phyloP scores from a whole-genome alignment of 2,329 filamentous ascomycete species.

The Fusarium sp. region DNA sequence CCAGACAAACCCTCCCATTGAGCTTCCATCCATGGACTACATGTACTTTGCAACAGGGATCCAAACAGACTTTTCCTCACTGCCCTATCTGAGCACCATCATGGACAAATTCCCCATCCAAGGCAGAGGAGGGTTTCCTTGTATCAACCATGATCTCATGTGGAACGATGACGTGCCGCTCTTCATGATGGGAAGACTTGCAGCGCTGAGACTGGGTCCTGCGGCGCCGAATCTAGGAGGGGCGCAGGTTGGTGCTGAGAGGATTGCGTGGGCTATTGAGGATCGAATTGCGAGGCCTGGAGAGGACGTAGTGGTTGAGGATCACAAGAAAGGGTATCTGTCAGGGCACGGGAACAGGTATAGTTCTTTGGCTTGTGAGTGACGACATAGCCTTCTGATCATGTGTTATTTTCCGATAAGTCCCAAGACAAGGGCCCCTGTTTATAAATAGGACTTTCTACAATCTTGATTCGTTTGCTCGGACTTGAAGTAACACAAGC shows the following conservation, averaged over 20 bases:
- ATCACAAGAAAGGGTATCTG: constrained; percentile 44
- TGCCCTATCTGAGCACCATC: constrained; percentile 72
- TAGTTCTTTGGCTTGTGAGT: constrained; percentile 44
- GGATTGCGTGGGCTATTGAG: constrained; percentile 76
- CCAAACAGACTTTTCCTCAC: constrained; percentile 67
- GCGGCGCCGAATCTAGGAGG: constrained; percentile 80
- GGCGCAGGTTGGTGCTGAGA: constrained; percentile 76
- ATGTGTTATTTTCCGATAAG: not conserved
- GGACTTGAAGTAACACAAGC: not conserved
- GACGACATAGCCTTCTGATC: not conserved
- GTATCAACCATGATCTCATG: constrained; percentile 79
- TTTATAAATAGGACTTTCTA: not conserved
- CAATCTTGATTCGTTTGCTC: not conserved
- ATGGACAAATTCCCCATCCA: constrained; percentile 69
- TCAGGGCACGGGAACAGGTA: constrained; percentile 54
- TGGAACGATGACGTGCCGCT: constrained; percentile 79
- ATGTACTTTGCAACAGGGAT: constrained; percentile 82
- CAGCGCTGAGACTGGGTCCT: constrained; percentile 74
- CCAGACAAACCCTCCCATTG: constrained; percentile 63
- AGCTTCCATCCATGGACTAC: constrained; percentile 70
- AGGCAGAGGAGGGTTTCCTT: constrained; percentile 73
- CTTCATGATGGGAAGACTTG: constrained; percentile 76
- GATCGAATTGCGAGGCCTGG: constrained; percentile 55
- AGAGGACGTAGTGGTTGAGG: constrained; percentile 5
- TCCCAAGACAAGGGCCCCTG: not conserved